Evolutionary conservation across 2,329 filamentous ascomycete genomes (phyloP).

Genomic region (Cryphonectria carpinicola): DNA sequence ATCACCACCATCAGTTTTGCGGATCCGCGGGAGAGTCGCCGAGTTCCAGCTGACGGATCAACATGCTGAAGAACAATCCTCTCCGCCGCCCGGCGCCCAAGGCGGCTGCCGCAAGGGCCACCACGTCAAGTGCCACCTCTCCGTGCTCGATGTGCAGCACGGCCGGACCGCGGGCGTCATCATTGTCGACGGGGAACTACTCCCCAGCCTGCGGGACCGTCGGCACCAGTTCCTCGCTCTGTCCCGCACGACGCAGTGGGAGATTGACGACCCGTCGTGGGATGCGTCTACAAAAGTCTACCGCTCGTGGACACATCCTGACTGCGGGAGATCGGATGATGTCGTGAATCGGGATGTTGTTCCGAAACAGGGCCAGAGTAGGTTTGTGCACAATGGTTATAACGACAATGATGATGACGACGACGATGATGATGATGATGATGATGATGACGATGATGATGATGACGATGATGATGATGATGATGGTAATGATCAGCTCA

Average conservation of each 20-base stretch:
- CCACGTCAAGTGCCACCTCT: slow-evolving; percentile 16
- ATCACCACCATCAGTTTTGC: background rate
- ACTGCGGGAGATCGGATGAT: slow-evolving; percentile 7
- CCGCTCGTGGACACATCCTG: slow-evolving; percentile 17
- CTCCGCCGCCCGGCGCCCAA: background rate
- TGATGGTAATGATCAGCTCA: background rate
- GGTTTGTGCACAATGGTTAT: background rate
- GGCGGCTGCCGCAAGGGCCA: slow-evolving; percentile 6
- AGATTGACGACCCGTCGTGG: slow-evolving; percentile 19
- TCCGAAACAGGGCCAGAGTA: background rate
- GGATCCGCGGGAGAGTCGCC: slow-evolving; percentile 7
- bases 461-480: background rate
- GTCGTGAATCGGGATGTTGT: background rate
- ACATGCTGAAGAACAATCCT: background rate
- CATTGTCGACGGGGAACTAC: slow-evolving; percentile 6
- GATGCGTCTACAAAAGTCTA: slow-evolving; percentile 11
- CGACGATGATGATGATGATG: background rate
- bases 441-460: background rate
- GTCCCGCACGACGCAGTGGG: slow-evolving; percentile 13
- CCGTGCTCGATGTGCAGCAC: slow-evolving; percentile 15
- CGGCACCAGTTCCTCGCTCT: slow-evolving; percentile 20
- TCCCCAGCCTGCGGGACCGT: slow-evolving; percentile 10
- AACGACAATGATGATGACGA: background rate
- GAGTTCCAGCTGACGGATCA: slow-evolving; percentile 6
- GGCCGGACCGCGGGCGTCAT: slow-evolving; percentile 14